phyloP scores from a whole-genome alignment of 2,329 filamentous ascomycete genomes.

The Hypomyces rosellus region DNA sequence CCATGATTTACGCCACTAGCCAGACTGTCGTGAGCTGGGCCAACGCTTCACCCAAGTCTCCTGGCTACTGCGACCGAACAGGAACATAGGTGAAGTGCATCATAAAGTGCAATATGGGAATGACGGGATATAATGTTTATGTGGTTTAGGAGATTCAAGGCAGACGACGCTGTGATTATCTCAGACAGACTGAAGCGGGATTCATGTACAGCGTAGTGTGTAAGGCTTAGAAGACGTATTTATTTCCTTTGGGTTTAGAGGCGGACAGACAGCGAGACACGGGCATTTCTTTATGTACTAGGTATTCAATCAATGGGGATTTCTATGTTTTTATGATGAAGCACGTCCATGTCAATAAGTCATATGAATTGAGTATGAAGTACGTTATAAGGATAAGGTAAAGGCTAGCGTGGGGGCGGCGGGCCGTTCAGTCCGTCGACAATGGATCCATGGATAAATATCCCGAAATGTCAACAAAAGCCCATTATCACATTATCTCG shows the following conservation, averaged over 20 bases:
- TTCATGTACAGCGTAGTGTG: conserved; percentile 15
- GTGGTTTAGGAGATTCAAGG: not conserved
- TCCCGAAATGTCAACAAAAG: not conserved
- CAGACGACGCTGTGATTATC: not conserved
- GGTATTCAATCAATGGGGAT: not conserved
- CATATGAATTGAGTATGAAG: too few relatives aligned
- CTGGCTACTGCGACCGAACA: conserved; percentile 49
- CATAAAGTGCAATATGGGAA: conserved; percentile 8
- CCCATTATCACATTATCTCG: conserved; percentile 4
- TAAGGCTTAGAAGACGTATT: conserved; percentile 7
- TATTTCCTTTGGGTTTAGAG: conserved; percentile 5
- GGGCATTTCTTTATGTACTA: not conserved
- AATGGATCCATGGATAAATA: too few relatives aligned
- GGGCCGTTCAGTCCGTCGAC: not conserved
- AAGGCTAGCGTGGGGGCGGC: conserved; percentile 8
- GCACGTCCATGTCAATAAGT: too few relatives aligned
- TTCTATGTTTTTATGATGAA: not conserved
- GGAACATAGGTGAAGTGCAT: conserved; percentile 14
- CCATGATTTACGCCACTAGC: conserved; percentile 87
- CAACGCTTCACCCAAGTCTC: conserved; percentile 42
- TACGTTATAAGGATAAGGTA: not conserved
- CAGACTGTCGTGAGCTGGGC: conserved; percentile 87
- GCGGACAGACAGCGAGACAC: conserved; percentile 1
- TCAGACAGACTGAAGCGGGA: conserved; percentile 6
- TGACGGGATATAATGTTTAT: conserved; percentile 3